phyloP scores from a whole-genome alignment of 2,329 filamentous ascomycete species.

The Fusarium marasasianum region DNA sequence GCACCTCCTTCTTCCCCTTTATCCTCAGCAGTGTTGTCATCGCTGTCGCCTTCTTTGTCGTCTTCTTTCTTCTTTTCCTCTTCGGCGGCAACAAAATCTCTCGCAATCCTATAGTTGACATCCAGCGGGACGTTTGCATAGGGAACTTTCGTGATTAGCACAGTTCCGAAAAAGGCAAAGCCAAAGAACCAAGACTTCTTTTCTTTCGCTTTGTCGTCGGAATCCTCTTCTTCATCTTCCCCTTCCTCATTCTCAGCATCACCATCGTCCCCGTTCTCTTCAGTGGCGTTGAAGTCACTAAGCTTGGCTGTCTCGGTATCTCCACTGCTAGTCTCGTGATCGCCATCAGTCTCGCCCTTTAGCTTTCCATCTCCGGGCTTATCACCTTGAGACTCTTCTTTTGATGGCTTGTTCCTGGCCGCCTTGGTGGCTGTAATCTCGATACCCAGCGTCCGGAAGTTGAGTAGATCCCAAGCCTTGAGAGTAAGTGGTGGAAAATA shows the following conservation, averaged over 20 bases:
- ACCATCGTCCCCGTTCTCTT: fast-evolving
- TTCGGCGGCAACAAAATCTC: not conserved
- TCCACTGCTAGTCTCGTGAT: not conserved
- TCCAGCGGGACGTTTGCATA: not conserved
- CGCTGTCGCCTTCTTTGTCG: not conserved
- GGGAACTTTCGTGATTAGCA: not conserved
- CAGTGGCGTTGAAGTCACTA: fast-evolving
- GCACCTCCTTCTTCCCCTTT: fast-evolving
- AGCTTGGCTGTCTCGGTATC: not conserved
- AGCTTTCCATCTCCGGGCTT: not conserved
- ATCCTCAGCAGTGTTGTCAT: not conserved
- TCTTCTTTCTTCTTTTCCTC: not conserved
- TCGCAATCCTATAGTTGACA: not conserved
- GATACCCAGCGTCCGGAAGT: not conserved
- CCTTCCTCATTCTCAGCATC: not conserved
- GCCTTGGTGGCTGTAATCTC: not conserved
- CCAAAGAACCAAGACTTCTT: not conserved
- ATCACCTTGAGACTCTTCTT: fast-evolving
- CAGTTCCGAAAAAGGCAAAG: not conserved
- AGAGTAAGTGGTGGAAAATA: not conserved
- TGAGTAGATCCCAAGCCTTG: not conserved
- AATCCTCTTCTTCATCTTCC: not conserved
- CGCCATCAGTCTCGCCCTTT: not conserved
- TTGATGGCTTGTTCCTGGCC: not conserved
- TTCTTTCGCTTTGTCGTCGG: not conserved